phyloP scores from a whole-genome alignment of 805 yeast genomes.

The Suhomyces emberorum region DNA sequence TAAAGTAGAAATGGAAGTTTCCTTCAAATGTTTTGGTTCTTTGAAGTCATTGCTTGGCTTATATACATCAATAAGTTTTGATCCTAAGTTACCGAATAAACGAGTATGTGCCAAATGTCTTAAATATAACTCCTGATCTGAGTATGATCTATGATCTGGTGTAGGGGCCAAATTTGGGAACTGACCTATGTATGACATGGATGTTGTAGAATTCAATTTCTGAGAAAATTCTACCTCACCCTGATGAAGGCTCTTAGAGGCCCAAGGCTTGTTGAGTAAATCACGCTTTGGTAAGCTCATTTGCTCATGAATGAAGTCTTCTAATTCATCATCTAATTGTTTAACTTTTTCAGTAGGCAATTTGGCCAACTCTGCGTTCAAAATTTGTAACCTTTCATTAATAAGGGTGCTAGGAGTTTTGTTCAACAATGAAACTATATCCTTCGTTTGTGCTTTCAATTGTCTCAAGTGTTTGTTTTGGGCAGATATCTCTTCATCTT shows the following conservation, averaged over 20 bases:
- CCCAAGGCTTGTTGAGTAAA: conserved; percentile 35
- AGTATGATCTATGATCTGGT: conserved; percentile 60
- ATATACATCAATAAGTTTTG: conserved; percentile 60
- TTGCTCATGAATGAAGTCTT: conserved; percentile 32
- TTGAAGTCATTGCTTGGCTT: conserved; percentile 64
- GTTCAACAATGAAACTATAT: conserved; percentile 30
- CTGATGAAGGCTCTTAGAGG: conserved; percentile 2
- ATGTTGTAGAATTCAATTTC: conserved; percentile 29
- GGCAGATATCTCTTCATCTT: conserved; percentile 39
- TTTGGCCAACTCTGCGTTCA: conserved; percentile 27
- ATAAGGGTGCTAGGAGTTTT: conserved; percentile 31
- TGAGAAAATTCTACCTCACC: conserved; percentile 6
- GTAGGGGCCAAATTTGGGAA: conserved; percentile 68
- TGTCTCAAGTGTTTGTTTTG: conserved; percentile 33
- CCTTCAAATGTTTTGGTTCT: conserved; percentile 53
- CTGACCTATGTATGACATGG: conserved; percentile 25
- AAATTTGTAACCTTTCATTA: conserved; percentile 25
- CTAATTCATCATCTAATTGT: conserved; percentile 40
- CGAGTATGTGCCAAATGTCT: conserved; percentile 66
- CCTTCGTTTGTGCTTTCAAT: conserved; percentile 24
- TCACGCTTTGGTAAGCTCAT: conserved; percentile 33
- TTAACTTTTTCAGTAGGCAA: conserved; percentile 32
- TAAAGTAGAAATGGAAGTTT: conserved; percentile 64
- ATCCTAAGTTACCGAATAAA: conserved; percentile 58
- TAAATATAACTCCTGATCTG: conserved; percentile 71